phyloP scores from a whole-genome alignment of 345 rosid species.

The thale cress (Arabidopsis thaliana) region DNA sequence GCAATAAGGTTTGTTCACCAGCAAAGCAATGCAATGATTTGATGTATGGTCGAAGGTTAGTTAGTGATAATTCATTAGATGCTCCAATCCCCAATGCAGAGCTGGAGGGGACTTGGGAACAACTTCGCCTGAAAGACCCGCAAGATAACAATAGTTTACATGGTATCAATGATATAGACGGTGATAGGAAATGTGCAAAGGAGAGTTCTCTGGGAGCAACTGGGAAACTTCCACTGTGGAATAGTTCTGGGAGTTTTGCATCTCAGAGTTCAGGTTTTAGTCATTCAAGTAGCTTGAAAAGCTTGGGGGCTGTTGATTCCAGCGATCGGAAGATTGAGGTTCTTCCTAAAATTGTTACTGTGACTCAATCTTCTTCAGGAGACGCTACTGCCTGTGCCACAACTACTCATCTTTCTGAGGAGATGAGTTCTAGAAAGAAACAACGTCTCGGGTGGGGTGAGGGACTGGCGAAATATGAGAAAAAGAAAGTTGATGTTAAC shows the following conservation, averaged over 20 bases:
- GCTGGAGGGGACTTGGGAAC: slow-evolving; percentile 37
- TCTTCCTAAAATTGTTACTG: slow-evolving; percentile 52
- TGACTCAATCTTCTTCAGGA: slow-evolving; percentile 64
- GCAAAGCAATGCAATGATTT: slow-evolving; percentile 41
- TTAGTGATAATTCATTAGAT: slow-evolving; percentile 36
- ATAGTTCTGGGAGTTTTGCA: slow-evolving; percentile 73
- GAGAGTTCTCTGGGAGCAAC: slow-evolving; percentile 54
- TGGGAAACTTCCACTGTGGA: slow-evolving; percentile 83
- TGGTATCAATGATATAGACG: slow-evolving; percentile 53
- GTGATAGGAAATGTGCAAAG: slow-evolving; percentile 55
- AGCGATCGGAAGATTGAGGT: slow-evolving; percentile 61
- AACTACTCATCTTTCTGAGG: slow-evolving; percentile 60
- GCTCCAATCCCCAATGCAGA: slow-evolving; percentile 34
- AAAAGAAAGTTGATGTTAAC: slow-evolving; percentile 77
- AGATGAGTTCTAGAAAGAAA: slow-evolving; percentile 73
- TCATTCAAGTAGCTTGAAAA: slow-evolving; percentile 88
- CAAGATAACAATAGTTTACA: slow-evolving; percentile 54
- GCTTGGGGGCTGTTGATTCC: slow-evolving; percentile 70
- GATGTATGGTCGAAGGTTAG: slow-evolving; percentile 37
- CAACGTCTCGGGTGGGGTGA: slow-evolving; percentile 98
- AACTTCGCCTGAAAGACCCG: slow-evolving; percentile 54
- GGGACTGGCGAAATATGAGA: slow-evolving; percentile 96
- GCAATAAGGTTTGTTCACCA: slow-evolving; percentile 38
- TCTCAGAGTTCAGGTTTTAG: slow-evolving; percentile 86
- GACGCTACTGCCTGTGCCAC: slow-evolving; percentile 65